Evolutionary conservation across 108 stramenopile species (phyloP), one percentile per base, ranked within the genome.

Genomic region (Chaetoceros muelleri): DNA sequence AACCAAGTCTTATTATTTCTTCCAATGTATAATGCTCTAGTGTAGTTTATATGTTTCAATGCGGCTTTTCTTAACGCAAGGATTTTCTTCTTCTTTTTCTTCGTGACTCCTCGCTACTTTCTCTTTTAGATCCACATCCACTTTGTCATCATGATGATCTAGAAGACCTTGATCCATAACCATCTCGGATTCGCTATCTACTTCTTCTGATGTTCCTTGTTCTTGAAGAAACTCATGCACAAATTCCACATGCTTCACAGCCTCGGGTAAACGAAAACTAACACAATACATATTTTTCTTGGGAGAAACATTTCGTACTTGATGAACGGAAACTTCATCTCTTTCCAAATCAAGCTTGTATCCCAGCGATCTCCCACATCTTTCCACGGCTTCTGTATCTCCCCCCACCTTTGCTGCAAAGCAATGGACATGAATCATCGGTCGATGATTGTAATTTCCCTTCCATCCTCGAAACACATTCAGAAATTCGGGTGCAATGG

Each of bases 381-480:
- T 71, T 49, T 68, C 61, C 46, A 79, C 53, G 16, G 72, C 68
- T 25, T 68, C 61, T 21, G 52, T 54, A 24, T 69, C 66, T 21
- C 75, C 67, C 28, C 62, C 67, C 16, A 73, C 49, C 60, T 90
- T 90, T 30, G 75, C 66, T 24, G 63, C 81, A 54, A 92, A 92
- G 60, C 90, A 92, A 57, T 92, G 78, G 16, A 87, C 82, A 62
- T 92, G 90, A 48, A 92, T 68, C 30, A 66, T 69, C 1, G 90
- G 90, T 7, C 2, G 17, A 20, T 20, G 21, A 10, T 24, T 40
- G 3, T 13, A 22, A 49, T 49, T 47, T 30, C 52, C 63, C 10
- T 61, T 65, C 64, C 67, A 92, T 17, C 91, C 95, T 2, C 80
- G 72, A 68, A 98, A 96, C 10, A 82, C 90, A 75, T 96, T 95